Conservation (phyloP, 108 stramenopile genomes). For the Bacterosira constricta region DNA sequence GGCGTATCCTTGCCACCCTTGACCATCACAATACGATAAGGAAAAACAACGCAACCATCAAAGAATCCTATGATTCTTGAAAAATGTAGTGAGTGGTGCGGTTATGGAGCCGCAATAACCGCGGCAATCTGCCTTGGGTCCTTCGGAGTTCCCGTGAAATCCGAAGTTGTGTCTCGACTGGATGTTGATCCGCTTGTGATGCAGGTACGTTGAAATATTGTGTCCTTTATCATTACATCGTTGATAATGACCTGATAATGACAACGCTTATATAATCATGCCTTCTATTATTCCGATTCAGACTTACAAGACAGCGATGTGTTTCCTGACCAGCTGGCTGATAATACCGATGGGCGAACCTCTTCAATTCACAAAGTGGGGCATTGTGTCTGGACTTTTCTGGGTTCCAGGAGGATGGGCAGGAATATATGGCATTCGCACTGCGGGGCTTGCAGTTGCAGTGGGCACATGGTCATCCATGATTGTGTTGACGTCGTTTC, state of each 20-base stretch:
- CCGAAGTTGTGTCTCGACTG: constrained; percentile 45
- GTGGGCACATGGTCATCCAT: constrained; percentile 74
- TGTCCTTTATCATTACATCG: neutral
- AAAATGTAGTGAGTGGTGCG: constrained; percentile 48
- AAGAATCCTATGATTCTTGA: too few relatives aligned
- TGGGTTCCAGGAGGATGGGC: constrained; percentile 68
- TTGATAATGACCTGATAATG: too few relatives aligned
- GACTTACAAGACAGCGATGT: constrained; percentile 56
- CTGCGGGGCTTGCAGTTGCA: constrained; percentile 73
- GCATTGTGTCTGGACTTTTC: constrained; percentile 70
- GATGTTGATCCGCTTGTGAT: constrained; percentile 69
- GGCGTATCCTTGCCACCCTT: too few relatives aligned
- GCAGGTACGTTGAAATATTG: constrained; percentile 16
- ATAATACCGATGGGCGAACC: constrained; percentile 54
- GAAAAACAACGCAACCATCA: too few relatives aligned
- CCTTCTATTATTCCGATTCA: neutral
- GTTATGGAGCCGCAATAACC: constrained; percentile 57
- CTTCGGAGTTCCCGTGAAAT: constrained; percentile 74
- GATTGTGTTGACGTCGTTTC: constrained; percentile 70
- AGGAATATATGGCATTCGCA: constrained; percentile 66
- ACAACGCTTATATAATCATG: too few relatives aligned
- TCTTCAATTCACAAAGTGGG: constrained; percentile 71
- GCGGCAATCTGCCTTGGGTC: constrained; percentile 59
- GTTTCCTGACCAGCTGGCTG: constrained; percentile 69
- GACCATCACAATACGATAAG: too few relatives aligned